Conservation (phyloP, 352 stramenopile genomes). For the Pythium biforme region DNA sequence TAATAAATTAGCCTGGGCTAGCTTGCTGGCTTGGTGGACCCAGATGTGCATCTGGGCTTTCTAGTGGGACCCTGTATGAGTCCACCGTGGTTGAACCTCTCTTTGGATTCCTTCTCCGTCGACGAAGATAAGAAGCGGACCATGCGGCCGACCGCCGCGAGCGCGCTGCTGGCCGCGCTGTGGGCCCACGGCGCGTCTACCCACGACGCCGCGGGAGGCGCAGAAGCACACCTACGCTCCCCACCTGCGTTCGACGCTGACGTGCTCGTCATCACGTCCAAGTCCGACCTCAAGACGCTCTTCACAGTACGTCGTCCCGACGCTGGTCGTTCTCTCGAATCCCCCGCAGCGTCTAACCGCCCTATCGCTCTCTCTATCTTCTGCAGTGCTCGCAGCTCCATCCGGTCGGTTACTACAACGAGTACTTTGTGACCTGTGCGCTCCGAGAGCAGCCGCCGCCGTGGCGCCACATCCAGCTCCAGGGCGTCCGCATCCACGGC, state of each 20-base stretch:
- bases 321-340: not conserved
- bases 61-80: too few relatives aligned
- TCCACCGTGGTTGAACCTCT: too few relatives aligned
- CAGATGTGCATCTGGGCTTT: too few relatives aligned
- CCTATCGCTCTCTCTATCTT: not conserved
- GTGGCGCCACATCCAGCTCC: conserved; percentile 28
- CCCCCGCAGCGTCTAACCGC: not conserved
- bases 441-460: conserved; percentile 34
- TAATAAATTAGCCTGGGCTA: too few relatives aligned
- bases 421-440: conserved; percentile 77
- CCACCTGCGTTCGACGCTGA: not conserved
- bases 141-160: too few relatives aligned
- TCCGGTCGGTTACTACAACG: conserved; percentile 79
- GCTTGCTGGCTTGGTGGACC: too few relatives aligned
- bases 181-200: too few relatives aligned
- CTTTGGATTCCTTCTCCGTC: too few relatives aligned
- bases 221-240: too few relatives aligned
- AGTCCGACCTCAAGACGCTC: conserved; percentile 21
- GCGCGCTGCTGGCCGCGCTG: too few relatives aligned
- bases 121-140: too few relatives aligned
- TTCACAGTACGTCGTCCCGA: conserved; percentile 14
- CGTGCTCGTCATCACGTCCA: conserved; percentile 52
- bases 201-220: too few relatives aligned
- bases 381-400: conserved; percentile 55
- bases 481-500: conserved; percentile 49